Percentiles rank a stretch among this genome's conserved stretches.
Conservation (phyloP, 495 filamentous ascomycete genomes). For the Aspergillus sclerotiicarbonarius region DNA sequence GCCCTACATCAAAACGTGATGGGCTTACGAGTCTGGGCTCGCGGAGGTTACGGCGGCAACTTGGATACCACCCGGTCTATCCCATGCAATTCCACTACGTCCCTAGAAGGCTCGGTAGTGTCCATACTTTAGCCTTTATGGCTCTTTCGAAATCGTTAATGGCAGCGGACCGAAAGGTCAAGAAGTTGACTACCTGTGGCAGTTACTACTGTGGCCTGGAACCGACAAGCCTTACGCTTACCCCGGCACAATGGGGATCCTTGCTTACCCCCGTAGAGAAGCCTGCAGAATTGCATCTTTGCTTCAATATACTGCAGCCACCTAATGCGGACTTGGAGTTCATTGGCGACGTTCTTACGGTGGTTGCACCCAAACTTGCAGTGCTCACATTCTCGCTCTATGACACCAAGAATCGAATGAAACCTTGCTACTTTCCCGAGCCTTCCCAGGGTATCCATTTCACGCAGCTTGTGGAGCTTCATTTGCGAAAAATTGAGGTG, state of each 20-base stretch:
- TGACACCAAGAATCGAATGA: not conserved
- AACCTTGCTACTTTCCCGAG: not conserved
- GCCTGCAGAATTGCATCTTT: not conserved
- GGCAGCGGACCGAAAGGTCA: not conserved
- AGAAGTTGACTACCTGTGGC: not conserved
- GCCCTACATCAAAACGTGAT: not conserved
- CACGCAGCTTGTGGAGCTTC: not conserved
- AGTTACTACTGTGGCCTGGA: not conserved
- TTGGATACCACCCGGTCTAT: too few species aligned
- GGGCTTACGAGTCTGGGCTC: too few species aligned
- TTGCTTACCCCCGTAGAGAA: not conserved
- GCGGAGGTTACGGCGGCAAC: too few species aligned
- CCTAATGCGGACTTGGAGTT: not conserved
- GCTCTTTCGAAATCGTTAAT: not conserved
- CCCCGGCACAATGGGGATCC: not conserved
- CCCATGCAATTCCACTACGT: too few species aligned
- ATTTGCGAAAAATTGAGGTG: not conserved
- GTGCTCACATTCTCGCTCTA: too few species aligned
- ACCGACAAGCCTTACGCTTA: not conserved
- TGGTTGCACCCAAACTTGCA: not conserved
- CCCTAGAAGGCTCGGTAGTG: not conserved
- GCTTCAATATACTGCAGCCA: not conserved
- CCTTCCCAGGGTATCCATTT: not conserved
- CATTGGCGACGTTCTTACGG: not conserved
- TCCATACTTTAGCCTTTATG: not conserved